Conservation (phyloP, 306 rosid genomes). For the Vigna hirtella region DNA sequence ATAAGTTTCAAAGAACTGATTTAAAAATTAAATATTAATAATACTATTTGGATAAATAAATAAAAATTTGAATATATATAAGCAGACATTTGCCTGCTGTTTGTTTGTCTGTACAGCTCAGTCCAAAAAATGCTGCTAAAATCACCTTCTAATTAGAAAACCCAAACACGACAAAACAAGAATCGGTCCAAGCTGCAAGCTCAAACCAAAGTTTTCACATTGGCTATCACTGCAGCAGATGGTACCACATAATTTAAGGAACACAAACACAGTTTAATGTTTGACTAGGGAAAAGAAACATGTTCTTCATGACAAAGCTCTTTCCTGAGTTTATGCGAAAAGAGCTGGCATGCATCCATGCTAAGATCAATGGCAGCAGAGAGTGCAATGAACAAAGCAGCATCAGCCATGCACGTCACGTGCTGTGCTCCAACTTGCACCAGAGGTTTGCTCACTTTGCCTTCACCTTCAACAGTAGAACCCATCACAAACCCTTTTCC, state of each 20-base stretch:
- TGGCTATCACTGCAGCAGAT: conserved; percentile 62
- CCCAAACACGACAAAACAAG: conserved; percentile 36
- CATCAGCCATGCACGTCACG: conserved; percentile 95
- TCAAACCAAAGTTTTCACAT: conserved; percentile 52
- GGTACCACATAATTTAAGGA: not conserved
- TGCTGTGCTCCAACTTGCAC: conserved; percentile 89
- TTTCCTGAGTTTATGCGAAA: conserved; percentile 81
- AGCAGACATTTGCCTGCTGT: conserved; percentile 37
- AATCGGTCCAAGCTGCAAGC: conserved; percentile 26
- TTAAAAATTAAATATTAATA: too few relatives aligned
- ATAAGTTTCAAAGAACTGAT: too few relatives aligned
- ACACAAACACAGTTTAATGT: not conserved
- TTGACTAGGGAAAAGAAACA: conserved; percentile 43
- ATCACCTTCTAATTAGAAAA: conserved; percentile 29
- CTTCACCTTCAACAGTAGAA: conserved; percentile 88
- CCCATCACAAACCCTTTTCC: conserved; percentile 85
- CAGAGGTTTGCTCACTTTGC: conserved; percentile 77
- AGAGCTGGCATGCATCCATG: conserved; percentile 93
- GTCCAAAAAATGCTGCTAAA: conserved; percentile 29
- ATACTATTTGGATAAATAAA: not conserved
- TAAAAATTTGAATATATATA: conserved; percentile 21
- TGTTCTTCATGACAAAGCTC: conserved; percentile 85
- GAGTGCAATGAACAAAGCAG: conserved; percentile 84
- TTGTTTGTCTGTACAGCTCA: conserved; percentile 49
- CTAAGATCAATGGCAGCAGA: conserved; percentile 96